These are phyloP conservation scores for Brassica carinata DNA, from an alignment of 345 rosid species.

Conservation along the genomic window DNA sequence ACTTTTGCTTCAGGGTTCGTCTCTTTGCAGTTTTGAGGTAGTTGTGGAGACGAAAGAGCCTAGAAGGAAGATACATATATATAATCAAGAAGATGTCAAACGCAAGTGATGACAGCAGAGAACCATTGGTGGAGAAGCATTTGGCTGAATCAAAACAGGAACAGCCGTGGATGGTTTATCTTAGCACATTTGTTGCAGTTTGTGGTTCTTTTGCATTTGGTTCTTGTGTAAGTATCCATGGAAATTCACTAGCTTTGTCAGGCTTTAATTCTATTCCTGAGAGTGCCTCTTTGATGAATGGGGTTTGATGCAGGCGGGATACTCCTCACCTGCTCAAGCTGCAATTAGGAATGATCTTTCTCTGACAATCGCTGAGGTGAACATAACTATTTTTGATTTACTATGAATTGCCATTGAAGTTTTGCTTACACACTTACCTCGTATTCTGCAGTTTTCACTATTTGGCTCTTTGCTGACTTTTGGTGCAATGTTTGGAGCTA, in stretches of 20 bases:
- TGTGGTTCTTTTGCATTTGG: conserved; percentile 88
- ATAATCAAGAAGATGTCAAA: conserved; percentile 26
- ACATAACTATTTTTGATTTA: neutral
- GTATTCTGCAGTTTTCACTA: conserved; percentile 63
- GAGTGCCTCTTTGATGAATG: conserved; percentile 10
- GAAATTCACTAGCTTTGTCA: neutral
- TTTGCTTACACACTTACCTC: conserved; percentile 6
- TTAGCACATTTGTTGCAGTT: conserved; percentile 78
- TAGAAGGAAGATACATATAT: conserved; percentile 6
- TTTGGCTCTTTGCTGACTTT: conserved; percentile 87
- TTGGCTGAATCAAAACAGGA: conserved; percentile 41
- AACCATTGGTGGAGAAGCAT: conserved; percentile 36
- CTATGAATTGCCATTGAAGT: neutral
- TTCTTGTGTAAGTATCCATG: conserved; percentile 63
- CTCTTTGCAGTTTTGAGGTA: conserved; percentile 33
- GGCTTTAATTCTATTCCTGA: no score
- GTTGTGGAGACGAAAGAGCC: neutral
- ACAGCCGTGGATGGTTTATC: conserved; percentile 69
- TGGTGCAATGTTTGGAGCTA: conserved; percentile 97
- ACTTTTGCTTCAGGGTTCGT: conserved; percentile 34
- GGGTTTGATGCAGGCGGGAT: conserved; percentile 65
- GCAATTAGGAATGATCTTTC: conserved; percentile 76
- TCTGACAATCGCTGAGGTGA: conserved; percentile 66
- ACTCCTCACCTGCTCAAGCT: conserved; percentile 83
- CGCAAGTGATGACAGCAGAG: conserved; percentile 28